phyloP scores from a whole-genome alignment of 129 eudicot species.

The Smallanthus sonchifolius region DNA sequence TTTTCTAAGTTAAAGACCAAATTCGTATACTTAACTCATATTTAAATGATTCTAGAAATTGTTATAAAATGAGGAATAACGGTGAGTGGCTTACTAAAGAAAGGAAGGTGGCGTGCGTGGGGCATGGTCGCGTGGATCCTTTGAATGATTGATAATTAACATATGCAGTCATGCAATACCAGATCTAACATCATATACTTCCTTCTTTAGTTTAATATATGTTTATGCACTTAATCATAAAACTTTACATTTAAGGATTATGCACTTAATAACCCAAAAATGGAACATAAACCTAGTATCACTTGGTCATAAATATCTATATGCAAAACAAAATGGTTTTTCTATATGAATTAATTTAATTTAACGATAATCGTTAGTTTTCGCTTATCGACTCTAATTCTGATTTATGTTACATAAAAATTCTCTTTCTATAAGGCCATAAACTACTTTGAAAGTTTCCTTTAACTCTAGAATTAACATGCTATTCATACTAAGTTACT shows the following conservation, averaged over 20 bases:
- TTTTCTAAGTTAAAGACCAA: no score
- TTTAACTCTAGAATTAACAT: background rate
- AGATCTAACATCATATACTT: constrained; percentile 9
- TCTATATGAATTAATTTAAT: background rate
- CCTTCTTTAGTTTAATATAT: background rate
- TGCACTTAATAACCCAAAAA: background rate
- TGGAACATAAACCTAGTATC: background rate
- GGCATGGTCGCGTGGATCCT: constrained; percentile 10
- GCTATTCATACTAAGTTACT: no score
- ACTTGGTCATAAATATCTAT: background rate
- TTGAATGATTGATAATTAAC: constrained; percentile 2
- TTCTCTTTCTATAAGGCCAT: background rate
- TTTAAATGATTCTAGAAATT: background rate
- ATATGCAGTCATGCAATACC: background rate
- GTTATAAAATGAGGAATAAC: background rate
- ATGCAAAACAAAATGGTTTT: background rate
- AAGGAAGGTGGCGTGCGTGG: constrained; percentile 3
- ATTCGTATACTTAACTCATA: no score
- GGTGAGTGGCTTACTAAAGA: background rate
- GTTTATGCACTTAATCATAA: constrained; percentile 1
- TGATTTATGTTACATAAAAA: background rate
- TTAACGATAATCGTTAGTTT: background rate
- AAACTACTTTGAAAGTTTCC: background rate
- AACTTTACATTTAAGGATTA: background rate
- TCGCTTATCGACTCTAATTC: background rate